Conservation (phyloP, 2,329 filamentous ascomycete species). For the Ascochyta fabae region DNA sequence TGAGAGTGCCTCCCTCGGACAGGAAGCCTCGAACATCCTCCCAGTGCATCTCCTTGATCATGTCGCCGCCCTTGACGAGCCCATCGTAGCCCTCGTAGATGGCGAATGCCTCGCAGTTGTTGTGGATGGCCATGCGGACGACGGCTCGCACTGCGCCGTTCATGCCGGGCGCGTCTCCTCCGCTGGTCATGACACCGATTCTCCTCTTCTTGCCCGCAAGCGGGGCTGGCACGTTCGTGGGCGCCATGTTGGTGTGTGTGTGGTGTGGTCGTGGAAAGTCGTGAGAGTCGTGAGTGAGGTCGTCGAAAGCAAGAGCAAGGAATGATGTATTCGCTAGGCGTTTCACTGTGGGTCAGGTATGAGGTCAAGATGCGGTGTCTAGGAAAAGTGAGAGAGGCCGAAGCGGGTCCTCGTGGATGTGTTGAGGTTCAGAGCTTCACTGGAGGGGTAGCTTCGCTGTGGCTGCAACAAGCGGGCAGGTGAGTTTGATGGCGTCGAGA, state of each 20-base stretch:
- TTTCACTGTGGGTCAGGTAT: constrained; percentile 30
- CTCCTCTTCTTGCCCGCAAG: constrained; percentile 62
- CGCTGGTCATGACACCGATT: constrained; percentile 92
- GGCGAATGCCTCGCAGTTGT: constrained; percentile 60
- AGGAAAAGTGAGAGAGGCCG: constrained; percentile 24
- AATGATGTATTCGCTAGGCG: constrained; percentile 14
- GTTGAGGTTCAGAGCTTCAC: constrained; percentile 30
- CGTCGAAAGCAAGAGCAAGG: constrained; percentile 10
- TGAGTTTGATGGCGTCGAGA: not conserved
- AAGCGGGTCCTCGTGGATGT: constrained; percentile 29
- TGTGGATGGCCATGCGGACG: constrained; percentile 87
- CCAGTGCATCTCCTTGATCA: constrained; percentile 90
- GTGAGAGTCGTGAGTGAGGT: constrained; percentile 7
- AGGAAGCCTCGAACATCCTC: constrained; percentile 93
- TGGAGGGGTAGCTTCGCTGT: constrained; percentile 16
- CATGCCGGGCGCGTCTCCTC: constrained; percentile 94
- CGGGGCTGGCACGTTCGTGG: constrained; percentile 41
- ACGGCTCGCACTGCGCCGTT: constrained; percentile 89
- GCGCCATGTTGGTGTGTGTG: constrained; percentile 33
- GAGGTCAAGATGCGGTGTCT: constrained; percentile 32
- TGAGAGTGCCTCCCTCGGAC: constrained; percentile 91
- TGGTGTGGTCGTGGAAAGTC: constrained; percentile 5
- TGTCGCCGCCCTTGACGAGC: constrained; percentile 83
- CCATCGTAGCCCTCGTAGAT: constrained; percentile 95
- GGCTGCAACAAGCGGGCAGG: constrained; percentile 1